These are phyloP conservation scores for Fusarium sp. DNA, from an alignment of 2,329 filamentous ascomycete species.

Conservation along the genomic window DNA sequence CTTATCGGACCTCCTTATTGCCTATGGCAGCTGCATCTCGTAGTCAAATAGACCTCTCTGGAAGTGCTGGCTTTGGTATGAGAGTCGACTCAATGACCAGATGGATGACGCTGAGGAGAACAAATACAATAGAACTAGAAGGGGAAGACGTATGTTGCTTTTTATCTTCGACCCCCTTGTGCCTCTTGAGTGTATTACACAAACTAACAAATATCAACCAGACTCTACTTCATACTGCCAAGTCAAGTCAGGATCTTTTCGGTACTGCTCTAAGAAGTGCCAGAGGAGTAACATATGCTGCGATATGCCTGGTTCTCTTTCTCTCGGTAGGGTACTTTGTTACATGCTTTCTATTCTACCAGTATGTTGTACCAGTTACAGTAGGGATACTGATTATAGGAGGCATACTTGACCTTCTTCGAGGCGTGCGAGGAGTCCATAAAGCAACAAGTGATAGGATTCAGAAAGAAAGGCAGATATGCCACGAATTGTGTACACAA, in stretches of 20 bases:
- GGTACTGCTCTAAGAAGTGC: conserved; percentile 2
- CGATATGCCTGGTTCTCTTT: conserved; percentile 4
- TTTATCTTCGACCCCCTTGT: no score
- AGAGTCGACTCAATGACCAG: conserved; percentile 16
- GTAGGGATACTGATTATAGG: neutral
- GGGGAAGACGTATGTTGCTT: neutral
- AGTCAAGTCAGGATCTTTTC: conserved; percentile 7
- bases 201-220: neutral
- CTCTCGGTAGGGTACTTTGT: conserved; percentile 3
- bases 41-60: conserved; percentile 22
- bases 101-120: conserved; percentile 10
- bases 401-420: conserved; percentile 3
- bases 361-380: conserved; percentile 11
- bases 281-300: conserved; percentile 1
- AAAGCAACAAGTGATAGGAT: neutral
- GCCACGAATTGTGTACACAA: neutral
- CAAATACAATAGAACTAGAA: neutral
- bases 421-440: neutral
- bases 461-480: neutral
- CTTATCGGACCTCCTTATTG: neutral
- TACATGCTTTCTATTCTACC: conserved; percentile 11
- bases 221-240: neutral
- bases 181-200: neutral
- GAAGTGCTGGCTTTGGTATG: conserved; percentile 10
- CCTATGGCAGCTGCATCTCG: conserved; percentile 10